Conservation (phyloP, 805 yeast genomes). For the Maudiozyma saulgeensis region DNA sequence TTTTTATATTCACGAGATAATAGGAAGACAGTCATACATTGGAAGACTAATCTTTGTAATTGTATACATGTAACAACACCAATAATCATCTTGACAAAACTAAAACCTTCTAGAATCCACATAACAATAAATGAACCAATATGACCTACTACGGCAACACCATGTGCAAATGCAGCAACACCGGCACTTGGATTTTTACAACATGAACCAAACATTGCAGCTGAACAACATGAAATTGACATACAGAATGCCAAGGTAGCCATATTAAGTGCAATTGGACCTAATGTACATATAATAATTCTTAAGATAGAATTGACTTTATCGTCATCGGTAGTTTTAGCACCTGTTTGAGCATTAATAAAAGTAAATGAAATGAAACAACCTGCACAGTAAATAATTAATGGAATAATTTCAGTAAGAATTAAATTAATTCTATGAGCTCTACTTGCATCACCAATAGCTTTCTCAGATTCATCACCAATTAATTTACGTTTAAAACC, state of each 20-base stretch:
- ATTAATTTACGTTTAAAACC: conserved; percentile 69
- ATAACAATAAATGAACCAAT: conserved; percentile 80
- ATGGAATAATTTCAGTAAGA: conserved; percentile 62
- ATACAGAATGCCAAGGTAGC: conserved; percentile 71
- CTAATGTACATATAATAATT: conserved; percentile 71
- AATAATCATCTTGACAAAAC: conserved; percentile 72
- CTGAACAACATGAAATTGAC: conserved; percentile 88
- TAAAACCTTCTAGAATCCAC: conserved; percentile 96
- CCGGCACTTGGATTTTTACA: conserved; percentile 97
- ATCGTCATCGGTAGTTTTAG: conserved; percentile 35
- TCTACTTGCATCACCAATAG: conserved; percentile 74
- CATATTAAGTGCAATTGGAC: conserved; percentile 82
- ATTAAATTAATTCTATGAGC: conserved; percentile 70
- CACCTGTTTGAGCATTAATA: conserved; percentile 82
- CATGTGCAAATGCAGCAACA: conserved; percentile 92
- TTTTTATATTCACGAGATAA: conserved; percentile 92
- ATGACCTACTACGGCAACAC: conserved; percentile 81
- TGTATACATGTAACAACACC: conserved; percentile 79
- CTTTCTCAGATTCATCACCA: conserved; percentile 70
- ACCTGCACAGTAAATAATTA: conserved; percentile 65
- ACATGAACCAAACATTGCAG: conserved; percentile 86
- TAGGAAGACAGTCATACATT: conserved; percentile 63
- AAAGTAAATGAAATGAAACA: conserved; percentile 70
- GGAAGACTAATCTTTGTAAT: conserved; percentile 79
- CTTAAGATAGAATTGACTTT: conserved; percentile 61